These are phyloP conservation scores for Macrocystidia cucumis DNA, from an alignment of 1,284 basidiomycete genomes.

Conservation along the genomic window DNA sequence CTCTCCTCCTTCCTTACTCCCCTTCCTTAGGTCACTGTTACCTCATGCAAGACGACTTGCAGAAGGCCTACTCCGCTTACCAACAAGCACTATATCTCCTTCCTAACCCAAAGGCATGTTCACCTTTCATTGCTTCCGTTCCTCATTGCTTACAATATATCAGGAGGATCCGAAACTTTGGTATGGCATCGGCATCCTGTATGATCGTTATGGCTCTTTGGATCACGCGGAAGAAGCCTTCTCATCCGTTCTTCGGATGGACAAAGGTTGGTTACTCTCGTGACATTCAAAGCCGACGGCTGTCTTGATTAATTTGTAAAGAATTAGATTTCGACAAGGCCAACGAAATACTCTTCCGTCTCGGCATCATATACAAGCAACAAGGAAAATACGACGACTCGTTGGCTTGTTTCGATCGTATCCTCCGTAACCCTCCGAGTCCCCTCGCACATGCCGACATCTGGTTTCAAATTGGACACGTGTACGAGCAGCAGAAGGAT, in stretches of 20 bases:
- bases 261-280: slow-evolving; percentile 60
- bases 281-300: slow-evolving; percentile 12
- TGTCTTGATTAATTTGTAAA: slow-evolving; percentile 25
- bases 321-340: slow-evolving; percentile 94
- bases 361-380: slow-evolving; percentile 99
- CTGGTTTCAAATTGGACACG: slow-evolving; percentile 99
- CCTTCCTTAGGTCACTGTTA: slow-evolving; percentile 79
- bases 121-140: slow-evolving; percentile 9
- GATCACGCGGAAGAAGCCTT: slow-evolving; percentile 99
- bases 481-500: slow-evolving; percentile 95
- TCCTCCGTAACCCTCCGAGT: slow-evolving; percentile 90
- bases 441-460: slow-evolving; percentile 97
- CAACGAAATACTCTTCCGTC: slow-evolving; percentile 96
- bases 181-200: slow-evolving; percentile 99
- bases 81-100: slow-evolving; percentile 96
- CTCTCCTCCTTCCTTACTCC: slow-evolving; percentile 13
- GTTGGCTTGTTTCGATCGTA: slow-evolving; percentile 91
- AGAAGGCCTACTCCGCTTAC: slow-evolving; percentile 97
- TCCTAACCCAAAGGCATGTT: slow-evolving; percentile 83
- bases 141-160: slow-evolving; percentile 15
- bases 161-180: slow-evolving; percentile 96
- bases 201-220: slow-evolving; percentile 96
- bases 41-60: slow-evolving; percentile 98
- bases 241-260: slow-evolving; percentile 93
- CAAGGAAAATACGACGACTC: slow-evolving; percentile 88